A percentile compares a stretch with the other conserved stretches of the same genome.
phyloP scores from a whole-genome alignment of 1,284 basidiomycete species.

The Spongiforma sp. region DNA sequence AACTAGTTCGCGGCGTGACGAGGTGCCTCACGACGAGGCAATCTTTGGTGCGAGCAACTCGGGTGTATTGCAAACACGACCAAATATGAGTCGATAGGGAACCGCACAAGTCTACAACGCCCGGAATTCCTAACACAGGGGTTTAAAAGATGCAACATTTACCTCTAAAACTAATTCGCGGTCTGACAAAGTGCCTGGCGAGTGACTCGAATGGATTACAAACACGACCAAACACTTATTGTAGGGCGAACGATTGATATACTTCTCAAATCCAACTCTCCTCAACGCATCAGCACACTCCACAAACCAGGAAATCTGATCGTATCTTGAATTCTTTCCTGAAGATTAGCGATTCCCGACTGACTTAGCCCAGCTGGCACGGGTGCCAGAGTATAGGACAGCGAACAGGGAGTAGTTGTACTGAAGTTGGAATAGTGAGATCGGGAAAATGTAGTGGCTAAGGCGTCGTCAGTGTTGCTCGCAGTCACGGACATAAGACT shows the following conservation, averaged over 20 bases:
- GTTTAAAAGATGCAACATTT: too few relatives aligned
- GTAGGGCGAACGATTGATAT: too few relatives aligned
- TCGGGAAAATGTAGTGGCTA: slow-evolving; percentile 56
- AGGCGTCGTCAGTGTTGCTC: slow-evolving; percentile 17
- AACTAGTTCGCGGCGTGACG: neutral
- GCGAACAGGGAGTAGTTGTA: slow-evolving; percentile 63
- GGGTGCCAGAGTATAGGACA: slow-evolving; percentile 74
- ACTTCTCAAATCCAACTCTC: too few relatives aligned
- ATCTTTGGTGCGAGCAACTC: too few relatives aligned
- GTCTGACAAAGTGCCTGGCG: too few relatives aligned
- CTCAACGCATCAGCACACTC: slow-evolving; percentile 57
- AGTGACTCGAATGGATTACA: too few relatives aligned
- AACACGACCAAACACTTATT: too few relatives aligned
- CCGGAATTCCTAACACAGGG: too few relatives aligned
- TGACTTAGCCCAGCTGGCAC: slow-evolving; percentile 80
- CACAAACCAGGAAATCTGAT: slow-evolving; percentile 73
- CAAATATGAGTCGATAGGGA: too few relatives aligned
- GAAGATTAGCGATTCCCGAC: slow-evolving; percentile 72
- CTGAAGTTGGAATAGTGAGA: slow-evolving; percentile 56
- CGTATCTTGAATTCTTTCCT: slow-evolving; percentile 71
- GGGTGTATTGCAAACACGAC: too few relatives aligned
- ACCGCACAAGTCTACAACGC: too few relatives aligned
- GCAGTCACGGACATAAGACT: slow-evolving; percentile 18
- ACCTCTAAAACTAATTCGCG: too few relatives aligned
- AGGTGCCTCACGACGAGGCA: neutral